Evolutionary conservation across 2,329 filamentous ascomycete species (phyloP).

Genomic region (Lasiodiplodia citricola): DNA sequence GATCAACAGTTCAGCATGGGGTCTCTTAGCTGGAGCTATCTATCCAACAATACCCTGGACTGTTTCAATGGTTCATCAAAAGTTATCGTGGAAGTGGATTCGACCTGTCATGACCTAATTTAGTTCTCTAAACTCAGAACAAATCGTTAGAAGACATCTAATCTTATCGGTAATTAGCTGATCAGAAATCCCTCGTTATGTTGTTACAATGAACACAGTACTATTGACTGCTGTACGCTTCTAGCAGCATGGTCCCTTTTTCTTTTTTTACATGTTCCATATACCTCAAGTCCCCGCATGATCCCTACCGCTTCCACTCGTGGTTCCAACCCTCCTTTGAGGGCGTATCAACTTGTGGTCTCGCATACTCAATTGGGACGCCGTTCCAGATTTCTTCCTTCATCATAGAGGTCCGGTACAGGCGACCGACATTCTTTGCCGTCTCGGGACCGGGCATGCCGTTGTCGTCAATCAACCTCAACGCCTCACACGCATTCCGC

Average conservation of each 20-base stretch:
- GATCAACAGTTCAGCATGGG: neutral
- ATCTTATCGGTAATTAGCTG: neutral
- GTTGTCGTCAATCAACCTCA: conserved; percentile 60
- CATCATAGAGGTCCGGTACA: conserved; percentile 88
- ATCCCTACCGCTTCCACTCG: conserved; percentile 73
- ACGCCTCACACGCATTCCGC: conserved; percentile 82
- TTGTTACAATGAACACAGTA: neutral
- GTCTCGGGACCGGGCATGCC: conserved; percentile 51
- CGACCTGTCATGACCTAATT: neutral
- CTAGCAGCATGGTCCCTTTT: neutral
- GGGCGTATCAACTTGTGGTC: conserved; percentile 83
- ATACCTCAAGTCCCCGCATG: neutral
- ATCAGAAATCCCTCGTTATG: neutral
- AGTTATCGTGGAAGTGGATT: neutral
- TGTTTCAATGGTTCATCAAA: neutral
- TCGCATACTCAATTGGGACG: conserved; percentile 90
- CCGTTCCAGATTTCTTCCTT: conserved; percentile 81
- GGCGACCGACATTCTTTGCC: conserved; percentile 65
- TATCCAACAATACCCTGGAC: neutral
- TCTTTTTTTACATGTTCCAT: neutral
- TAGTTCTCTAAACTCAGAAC: neutral
- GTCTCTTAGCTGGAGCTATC: neutral
- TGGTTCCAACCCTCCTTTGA: conserved; percentile 86
- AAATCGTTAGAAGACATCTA: neutral
- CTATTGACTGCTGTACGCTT: neutral